A percentile compares a stretch with the other conserved stretches of the same genome.
These are phyloP conservation scores for Protomyces lactucae-debilis DNA, from an alignment of 1,139 yeast genomes.

Conservation along the genomic window DNA sequence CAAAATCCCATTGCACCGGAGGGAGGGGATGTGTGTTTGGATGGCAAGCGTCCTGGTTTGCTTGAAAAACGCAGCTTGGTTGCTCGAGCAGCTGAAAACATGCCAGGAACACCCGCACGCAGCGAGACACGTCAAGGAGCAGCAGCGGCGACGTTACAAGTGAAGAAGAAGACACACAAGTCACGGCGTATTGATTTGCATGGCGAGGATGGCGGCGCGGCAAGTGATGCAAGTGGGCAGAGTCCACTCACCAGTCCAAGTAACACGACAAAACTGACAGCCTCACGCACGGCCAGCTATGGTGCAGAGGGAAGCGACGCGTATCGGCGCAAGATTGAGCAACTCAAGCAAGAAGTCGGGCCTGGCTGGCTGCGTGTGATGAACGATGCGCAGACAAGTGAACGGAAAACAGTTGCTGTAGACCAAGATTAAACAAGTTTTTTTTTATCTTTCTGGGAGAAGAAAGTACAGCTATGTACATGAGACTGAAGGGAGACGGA, in stretches of 20 bases:
- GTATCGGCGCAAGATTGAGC: constrained; percentile 31
- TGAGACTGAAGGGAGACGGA: neutral
- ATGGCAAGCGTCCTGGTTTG: constrained; percentile 61
- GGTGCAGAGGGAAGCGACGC: constrained; percentile 28
- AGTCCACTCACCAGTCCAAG: neutral
- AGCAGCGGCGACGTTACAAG: constrained; percentile 1
- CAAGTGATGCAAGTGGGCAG: neutral
- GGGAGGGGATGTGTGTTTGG: constrained; percentile 49
- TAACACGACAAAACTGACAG: neutral
- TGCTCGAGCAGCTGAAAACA: constrained; percentile 31
- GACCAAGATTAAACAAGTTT: neutral
- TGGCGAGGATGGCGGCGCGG: neutral
- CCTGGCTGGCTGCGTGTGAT: constrained; percentile 33
- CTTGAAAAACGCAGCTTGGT: constrained; percentile 43
- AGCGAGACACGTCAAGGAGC: neutral
- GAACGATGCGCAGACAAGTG: constrained; percentile 21
- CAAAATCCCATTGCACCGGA: constrained; percentile 46
- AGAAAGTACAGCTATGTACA: neutral
- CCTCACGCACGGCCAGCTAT: neutral
- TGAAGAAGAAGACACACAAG: constrained; percentile 24
- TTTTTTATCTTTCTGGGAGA: no score
- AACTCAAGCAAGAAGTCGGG: constrained; percentile 32
- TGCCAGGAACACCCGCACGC: neutral
- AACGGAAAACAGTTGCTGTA: neutral
- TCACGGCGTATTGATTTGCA: constrained; percentile 31